These are phyloP conservation scores for Daldinia decipiens DNA, from an alignment of 495 filamentous ascomycete species.

Conservation along the genomic window DNA sequence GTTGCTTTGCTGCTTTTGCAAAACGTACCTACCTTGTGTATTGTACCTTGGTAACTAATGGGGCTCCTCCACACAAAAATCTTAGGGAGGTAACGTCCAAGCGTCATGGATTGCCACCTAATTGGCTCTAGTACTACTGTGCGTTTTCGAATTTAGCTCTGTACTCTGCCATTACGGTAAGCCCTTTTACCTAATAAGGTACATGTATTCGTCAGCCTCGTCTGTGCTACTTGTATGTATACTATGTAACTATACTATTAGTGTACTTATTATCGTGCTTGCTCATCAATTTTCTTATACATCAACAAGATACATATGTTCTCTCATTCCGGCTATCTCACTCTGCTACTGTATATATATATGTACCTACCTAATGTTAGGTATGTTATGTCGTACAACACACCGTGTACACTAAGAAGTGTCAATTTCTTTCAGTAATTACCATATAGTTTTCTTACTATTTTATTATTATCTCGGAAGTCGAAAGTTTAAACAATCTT, in stretches of 20 bases:
- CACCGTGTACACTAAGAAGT: neutral
- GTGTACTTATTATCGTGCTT: slow-evolving; percentile 8
- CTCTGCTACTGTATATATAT: neutral
- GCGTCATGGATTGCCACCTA: slow-evolving; percentile 32
- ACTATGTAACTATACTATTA: no score
- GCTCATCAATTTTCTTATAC: neutral
- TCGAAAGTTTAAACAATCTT: neutral
- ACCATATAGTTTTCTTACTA: neutral
- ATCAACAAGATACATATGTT: neutral
- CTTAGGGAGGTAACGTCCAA: slow-evolving; percentile 27
- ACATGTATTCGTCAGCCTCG: slow-evolving; percentile 22
- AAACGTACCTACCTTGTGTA: neutral
- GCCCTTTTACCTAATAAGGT: neutral
- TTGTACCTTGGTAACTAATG: neutral
- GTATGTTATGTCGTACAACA: slow-evolving; percentile 3
- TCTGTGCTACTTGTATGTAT: neutral
- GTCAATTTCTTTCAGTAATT: neutral
- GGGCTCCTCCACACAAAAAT: slow-evolving; percentile 37
- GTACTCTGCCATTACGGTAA: slow-evolving; percentile 15
- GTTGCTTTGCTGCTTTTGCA: neutral
- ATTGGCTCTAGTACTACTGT: slow-evolving; percentile 32
- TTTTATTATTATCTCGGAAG: neutral
- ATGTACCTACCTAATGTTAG: neutral
- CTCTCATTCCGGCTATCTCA: neutral
- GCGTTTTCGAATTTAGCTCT: neutral